Base-by-base conservation (phyloP, 2,329 filamentous ascomycete species). In the Fusarium burgessii region DNA sequence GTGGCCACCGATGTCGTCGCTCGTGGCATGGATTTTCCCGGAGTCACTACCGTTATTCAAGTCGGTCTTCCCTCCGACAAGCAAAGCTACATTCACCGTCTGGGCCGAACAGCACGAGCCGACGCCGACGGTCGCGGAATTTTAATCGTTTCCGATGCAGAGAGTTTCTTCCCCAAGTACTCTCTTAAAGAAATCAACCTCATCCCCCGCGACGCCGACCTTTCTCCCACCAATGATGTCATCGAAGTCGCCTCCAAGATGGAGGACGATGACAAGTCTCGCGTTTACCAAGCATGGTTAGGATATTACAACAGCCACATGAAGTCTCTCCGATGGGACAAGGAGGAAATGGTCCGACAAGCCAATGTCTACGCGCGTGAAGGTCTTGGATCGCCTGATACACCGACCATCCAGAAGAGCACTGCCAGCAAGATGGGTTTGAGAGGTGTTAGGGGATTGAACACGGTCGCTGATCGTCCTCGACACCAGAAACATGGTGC, bases 1-100 rank as follows among this genome's bases (percentile, higher is more conserved):
- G 87, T 92, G 57, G 91, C 91, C 5, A 92, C 91, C 1, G 91
- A 93, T 74, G 90, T 93, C 40, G 88, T 91, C 27, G 90, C 90
- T 14, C 88, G 91, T 70, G 91, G 91, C 71, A 92, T 93, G 89
- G 91, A 93, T 75, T 92, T 92, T 77, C 90, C 90, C 1, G 84
- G 86, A n/a, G 89, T 92, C 40, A 90, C 88, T 18, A 88, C 90
- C 67, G 89, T 92, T 58, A 86, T 92, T 73, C 90, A 92, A 77
- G 80, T 89, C 20, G 89, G 90, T 58, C 78, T 89, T 7, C 88
- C 90, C 13, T 80, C 83, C 7, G 86, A 87, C 71, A 86, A 87
- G 68, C 88, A 91, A 77, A 87, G 88, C 50, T 92, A 92, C 80
- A 88, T 92, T 63, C 90, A 92, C 77, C 89, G 90, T 43, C 83